Evolutionary conservation across 2,329 filamentous ascomycete genomes (phyloP), one percentile per base, ranked within the genome.

Genomic region (Arthrobotrys pseudoclavata): DNA sequence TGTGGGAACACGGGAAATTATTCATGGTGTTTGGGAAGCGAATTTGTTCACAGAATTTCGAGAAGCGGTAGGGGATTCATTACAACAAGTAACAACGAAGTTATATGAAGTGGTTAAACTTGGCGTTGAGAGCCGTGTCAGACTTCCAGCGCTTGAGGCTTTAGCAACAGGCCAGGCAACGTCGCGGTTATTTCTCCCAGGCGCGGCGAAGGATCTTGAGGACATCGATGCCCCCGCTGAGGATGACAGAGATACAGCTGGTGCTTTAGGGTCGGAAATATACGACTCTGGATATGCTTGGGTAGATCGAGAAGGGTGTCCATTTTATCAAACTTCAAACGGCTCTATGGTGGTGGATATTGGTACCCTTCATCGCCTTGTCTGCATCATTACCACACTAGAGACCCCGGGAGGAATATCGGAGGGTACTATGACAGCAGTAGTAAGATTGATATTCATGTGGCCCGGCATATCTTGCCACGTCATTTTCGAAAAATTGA

Each of bases 111-210:
- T 15, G 1, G 20, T 64, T 12, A 24, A 40, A 37, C 0, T 66
- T 0, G 37, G 50, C 2, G 52, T 42, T 0, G 55, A 60, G 3
- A 7, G 55, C 9, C 22, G 50, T 6, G 55, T 66, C 9, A 50
- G 42, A 1, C 20, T 76, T 12, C 72, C 66, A 1, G 61, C 60
- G 1, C 22, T 76, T 4, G 72, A 76, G 31, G 66, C 12, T 70
- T 74, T 20, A 80, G 80, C 75, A 0, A 66, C 69, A 6, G 82
- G 80, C 72, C 64, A 76, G 53, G 74, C 62, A 7, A 81, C 81
- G 9, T 31, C n/a, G 0, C 31, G 50, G 18, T 15, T 68, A 3
- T 40, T 74, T 26, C 62, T 52, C 10, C 45, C n/a, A 0, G 47
- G 12, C 10, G 26, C 61, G 7, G 4, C 29, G 18, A 26, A 4